phyloP scores from a whole-genome alignment of 768 basidiomycete species.

The Pisolithus marmoratus region DNA sequence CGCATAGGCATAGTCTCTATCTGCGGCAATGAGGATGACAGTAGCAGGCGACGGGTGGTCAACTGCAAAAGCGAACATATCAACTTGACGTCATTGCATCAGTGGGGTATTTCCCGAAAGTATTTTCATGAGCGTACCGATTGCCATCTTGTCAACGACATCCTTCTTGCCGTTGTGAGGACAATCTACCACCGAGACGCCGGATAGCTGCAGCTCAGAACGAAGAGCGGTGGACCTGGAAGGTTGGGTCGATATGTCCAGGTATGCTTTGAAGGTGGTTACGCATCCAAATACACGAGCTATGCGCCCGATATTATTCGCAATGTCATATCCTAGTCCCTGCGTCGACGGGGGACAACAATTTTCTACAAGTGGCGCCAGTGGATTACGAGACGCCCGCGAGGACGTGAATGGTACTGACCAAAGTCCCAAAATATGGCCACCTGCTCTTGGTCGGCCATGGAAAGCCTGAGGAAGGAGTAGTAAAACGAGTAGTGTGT shows the following conservation, averaged over 20 bases:
- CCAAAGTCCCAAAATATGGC: slow-evolving; percentile 40
- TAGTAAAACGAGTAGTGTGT: background rate
- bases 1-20: slow-evolving; percentile 65
- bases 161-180: slow-evolving; percentile 29
- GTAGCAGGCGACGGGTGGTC: slow-evolving; percentile 51
- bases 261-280: slow-evolving; percentile 48
- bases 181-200: slow-evolving; percentile 36
- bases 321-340: slow-evolving; percentile 37
- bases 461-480: slow-evolving; percentile 16
- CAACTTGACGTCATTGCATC: slow-evolving; percentile 37
- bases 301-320: slow-evolving; percentile 40
- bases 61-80: slow-evolving; percentile 63
- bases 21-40: slow-evolving; percentile 58
- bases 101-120: slow-evolving; percentile 1
- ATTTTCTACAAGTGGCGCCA: slow-evolving; percentile 27
- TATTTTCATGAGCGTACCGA: background rate
- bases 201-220: slow-evolving; percentile 41
- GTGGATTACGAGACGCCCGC: background rate
- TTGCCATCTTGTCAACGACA: slow-evolving; percentile 39
- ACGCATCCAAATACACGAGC: slow-evolving; percentile 43
- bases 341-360: slow-evolving; percentile 24
- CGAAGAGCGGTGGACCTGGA: slow-evolving; percentile 30
- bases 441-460: slow-evolving; percentile 33
- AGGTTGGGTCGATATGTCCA: slow-evolving; percentile 38
- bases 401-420: slow-evolving; percentile 8